These are phyloP conservation scores for Macrolepiota dolichaula DNA, from an alignment of 768 basidiomycete species.

Conservation along the genomic window DNA sequence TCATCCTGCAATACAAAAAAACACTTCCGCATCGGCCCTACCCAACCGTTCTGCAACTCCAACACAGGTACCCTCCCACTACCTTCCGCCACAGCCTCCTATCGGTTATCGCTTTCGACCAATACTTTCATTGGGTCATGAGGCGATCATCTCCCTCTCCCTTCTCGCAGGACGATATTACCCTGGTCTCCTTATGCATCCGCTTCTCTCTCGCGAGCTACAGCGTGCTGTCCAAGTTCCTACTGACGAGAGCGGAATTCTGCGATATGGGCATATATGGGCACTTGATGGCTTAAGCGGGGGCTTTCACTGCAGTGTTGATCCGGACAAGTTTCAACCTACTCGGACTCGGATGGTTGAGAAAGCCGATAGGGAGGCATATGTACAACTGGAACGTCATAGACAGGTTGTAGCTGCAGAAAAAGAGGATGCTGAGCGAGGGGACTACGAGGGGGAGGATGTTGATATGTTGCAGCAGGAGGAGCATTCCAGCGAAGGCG, in stretches of 20 bases:
- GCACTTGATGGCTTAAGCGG: conserved; percentile 69
- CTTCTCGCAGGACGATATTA: conserved; percentile 82
- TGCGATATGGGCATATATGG: conserved; percentile 54
- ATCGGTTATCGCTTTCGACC: conserved; percentile 66
- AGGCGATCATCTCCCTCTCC: conserved; percentile 65
- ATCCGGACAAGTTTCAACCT: conserved; percentile 57
- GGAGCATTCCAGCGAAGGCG: conserved; percentile 4
- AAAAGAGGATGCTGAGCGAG: conserved; percentile 17
- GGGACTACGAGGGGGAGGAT: conserved; percentile 12
- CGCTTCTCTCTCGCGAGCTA: conserved; percentile 44
- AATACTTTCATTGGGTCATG: conserved; percentile 57
- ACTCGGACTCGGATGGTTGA: conserved; percentile 54
- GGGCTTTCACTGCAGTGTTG: conserved; percentile 67
- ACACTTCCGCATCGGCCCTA: background rate
- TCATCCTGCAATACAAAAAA: background rate
- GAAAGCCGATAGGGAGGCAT: conserved; percentile 54
- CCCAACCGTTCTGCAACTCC: background rate
- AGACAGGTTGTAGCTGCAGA: conserved; percentile 29
- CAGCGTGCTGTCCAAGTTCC: conserved; percentile 32
- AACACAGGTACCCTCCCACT: conserved; percentile 15
- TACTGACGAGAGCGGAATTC: conserved; percentile 31
- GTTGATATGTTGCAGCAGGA: conserved; percentile 20
- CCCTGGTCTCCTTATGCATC: conserved; percentile 65
- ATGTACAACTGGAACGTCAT: conserved; percentile 37
- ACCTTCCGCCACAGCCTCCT: conserved; percentile 60